Evolutionary conservation across 805 yeast genomes (phyloP).

Genomic region (Torulaspora maleeae): DNA sequence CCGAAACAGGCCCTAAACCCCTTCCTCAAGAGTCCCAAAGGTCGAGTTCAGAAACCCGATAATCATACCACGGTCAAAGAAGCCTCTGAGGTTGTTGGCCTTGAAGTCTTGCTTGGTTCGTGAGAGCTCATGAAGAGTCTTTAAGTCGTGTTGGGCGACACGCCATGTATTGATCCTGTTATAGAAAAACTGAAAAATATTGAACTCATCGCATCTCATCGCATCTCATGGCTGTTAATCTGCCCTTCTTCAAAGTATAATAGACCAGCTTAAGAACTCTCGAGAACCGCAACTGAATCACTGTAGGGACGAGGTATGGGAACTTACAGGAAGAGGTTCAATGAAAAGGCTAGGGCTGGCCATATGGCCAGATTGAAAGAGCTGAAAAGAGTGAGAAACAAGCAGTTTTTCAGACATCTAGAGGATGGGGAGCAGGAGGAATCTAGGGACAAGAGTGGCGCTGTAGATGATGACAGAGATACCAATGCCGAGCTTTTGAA

Average conservation of each 20-base stretch:
- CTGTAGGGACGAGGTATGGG: conserved; percentile 50
- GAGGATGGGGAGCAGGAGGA: conserved; percentile 39
- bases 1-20: neutral
- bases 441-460: conserved; percentile 17
- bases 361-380: conserved; percentile 75
- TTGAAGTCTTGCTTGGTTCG: neutral
- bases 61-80: neutral
- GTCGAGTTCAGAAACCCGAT: neutral
- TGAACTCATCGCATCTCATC: conserved; percentile 20
- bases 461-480: conserved; percentile 34
- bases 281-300: neutral
- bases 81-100: neutral
- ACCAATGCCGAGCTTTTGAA: conserved; percentile 57
- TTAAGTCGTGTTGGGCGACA: conserved; percentile 17
- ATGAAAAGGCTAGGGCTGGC: conserved; percentile 82
- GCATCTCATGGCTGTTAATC: conserved; percentile 6
- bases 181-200: conserved; percentile 2
- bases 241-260: neutral
- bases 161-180: neutral
- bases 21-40: neutral
- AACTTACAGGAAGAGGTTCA: conserved; percentile 71
- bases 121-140: neutral
- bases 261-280: neutral
- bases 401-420: conserved; percentile 53
- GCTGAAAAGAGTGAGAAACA: conserved; percentile 61